Percentiles rank a stretch among this genome's conserved stretches.
Evolutionary conservation across 106 monocot species (phyloP).

Genomic region (Narthecium ossifragum): DNA sequence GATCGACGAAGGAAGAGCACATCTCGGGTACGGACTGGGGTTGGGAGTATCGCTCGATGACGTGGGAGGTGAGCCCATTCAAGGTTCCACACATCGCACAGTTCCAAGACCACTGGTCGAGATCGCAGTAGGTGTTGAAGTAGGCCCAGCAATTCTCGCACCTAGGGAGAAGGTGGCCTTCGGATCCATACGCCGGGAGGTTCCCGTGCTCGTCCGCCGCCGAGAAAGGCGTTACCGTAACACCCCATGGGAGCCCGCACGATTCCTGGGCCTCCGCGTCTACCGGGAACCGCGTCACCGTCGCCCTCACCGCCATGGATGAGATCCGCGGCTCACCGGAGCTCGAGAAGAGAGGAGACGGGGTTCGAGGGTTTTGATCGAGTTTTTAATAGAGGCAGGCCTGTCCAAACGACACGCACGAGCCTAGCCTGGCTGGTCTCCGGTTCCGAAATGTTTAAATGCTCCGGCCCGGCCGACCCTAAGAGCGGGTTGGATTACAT

Average conservation of each 20-base stretch:
- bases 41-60: slow-evolving; percentile 48
- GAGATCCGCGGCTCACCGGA: slow-evolving; percentile 35
- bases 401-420: no score
- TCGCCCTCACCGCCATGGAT: slow-evolving; percentile 73
- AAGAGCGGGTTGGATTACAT: no score
- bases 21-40: slow-evolving; percentile 56
- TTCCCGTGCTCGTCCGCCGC: slow-evolving; percentile 8
- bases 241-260: slow-evolving; percentile 80
- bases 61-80: slow-evolving; percentile 57
- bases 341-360: no score
- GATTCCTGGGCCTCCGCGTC: slow-evolving; percentile 59
- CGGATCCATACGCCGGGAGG: neutral
- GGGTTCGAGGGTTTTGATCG: no score
- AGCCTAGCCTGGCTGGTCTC: no score
- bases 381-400: no score
- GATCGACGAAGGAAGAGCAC: slow-evolving; percentile 88
- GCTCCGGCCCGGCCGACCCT: no score
- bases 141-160: slow-evolving; percentile 91
- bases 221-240: slow-evolving; percentile 61
- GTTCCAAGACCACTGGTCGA: slow-evolving; percentile 90
- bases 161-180: neutral
- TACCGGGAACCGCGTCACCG: slow-evolving; percentile 68
- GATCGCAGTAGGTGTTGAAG: slow-evolving; percentile 85
- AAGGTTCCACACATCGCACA: slow-evolving; percentile 79
- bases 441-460: no score